Conservation (phyloP, 2,329 filamentous ascomycete genomes). For the Colletotrichum chlorophyti region DNA sequence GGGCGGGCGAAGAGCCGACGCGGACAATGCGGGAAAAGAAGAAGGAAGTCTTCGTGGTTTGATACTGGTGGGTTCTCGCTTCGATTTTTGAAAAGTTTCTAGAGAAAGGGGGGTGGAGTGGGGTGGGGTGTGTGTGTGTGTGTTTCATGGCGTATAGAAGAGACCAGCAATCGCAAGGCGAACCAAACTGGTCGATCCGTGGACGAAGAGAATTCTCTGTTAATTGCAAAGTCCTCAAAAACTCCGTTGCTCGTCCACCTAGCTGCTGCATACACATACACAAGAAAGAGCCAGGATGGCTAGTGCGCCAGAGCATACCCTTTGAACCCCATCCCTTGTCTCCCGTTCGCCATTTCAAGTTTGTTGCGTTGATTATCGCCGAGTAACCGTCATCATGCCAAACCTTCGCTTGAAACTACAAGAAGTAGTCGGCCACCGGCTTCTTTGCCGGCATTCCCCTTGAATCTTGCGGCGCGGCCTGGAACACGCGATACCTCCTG, state of each 20-base stretch:
- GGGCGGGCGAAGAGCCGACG: too few relatives aligned
- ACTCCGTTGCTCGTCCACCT: conserved; percentile 2
- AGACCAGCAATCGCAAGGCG: too few relatives aligned
- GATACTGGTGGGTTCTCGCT: too few relatives aligned
- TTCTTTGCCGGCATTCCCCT: conserved; percentile 99
- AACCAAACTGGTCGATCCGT: too few relatives aligned
- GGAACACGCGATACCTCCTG: conserved; percentile 91
- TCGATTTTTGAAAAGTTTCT: too few relatives aligned
- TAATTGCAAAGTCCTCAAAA: background rate
- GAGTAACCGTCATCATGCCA: conserved; percentile 26
- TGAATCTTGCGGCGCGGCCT: conserved; percentile 94
- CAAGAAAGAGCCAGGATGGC: background rate
- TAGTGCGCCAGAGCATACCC: background rate
- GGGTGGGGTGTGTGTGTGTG: too few relatives aligned
- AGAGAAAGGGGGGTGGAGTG: too few relatives aligned
- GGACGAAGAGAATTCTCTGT: background rate
- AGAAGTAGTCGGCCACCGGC: conserved; percentile 95
- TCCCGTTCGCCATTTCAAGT: background rate
- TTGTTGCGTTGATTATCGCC: background rate
- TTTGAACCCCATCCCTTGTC: background rate
- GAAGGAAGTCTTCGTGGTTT: too few relatives aligned
- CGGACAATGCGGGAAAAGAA: too few relatives aligned
- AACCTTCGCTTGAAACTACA: conserved; percentile 51
- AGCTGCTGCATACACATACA: background rate
- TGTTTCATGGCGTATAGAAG: too few relatives aligned